Evolutionary conservation across 2,329 filamentous ascomycete species (phyloP).

Genomic region (Diaporthe amygdali): DNA sequence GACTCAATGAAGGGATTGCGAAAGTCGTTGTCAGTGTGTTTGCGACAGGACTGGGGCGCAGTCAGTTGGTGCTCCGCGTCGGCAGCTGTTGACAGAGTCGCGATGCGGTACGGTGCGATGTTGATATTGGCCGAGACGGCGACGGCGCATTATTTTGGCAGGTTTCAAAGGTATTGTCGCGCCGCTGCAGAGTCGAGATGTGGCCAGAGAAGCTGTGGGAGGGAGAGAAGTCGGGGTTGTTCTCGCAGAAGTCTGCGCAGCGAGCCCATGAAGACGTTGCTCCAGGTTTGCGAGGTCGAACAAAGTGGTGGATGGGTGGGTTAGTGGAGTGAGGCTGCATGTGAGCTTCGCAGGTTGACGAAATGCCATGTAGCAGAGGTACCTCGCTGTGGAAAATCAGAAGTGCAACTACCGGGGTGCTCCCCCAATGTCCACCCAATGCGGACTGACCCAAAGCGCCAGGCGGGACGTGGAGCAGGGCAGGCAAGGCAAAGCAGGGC

Average conservation of each 20-base stretch:
- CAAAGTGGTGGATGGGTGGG: neutral
- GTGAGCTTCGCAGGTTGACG: constrained; percentile 12
- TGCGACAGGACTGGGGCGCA: neutral
- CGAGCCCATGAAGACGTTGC: constrained; percentile 4
- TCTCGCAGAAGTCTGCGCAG: neutral
- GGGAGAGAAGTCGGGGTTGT: neutral
- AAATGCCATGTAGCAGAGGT: neutral
- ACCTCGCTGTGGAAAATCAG: neutral
- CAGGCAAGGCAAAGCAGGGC: neutral
- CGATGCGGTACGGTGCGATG: neutral
- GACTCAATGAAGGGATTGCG: neutral
- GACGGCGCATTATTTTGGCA: constrained; percentile 9
- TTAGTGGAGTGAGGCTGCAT: constrained; percentile 11
- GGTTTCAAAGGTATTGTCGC: constrained; percentile 1
- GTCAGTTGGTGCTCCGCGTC: neutral
- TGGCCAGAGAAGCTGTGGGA: neutral
- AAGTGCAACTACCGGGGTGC: constrained; percentile 1
- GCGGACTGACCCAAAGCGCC: constrained; percentile 11
- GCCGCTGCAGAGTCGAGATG: neutral
- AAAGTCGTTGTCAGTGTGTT: neutral
- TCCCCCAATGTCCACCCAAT: constrained; percentile 13
- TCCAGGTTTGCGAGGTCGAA: neutral
- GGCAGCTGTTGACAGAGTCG: constrained; percentile 5
- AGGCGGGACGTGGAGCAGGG: constrained; percentile 4
- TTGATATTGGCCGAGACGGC: constrained; percentile 12